Conservation (phyloP, 2,329 filamentous ascomycete species). For the Boeremia exigua region DNA sequence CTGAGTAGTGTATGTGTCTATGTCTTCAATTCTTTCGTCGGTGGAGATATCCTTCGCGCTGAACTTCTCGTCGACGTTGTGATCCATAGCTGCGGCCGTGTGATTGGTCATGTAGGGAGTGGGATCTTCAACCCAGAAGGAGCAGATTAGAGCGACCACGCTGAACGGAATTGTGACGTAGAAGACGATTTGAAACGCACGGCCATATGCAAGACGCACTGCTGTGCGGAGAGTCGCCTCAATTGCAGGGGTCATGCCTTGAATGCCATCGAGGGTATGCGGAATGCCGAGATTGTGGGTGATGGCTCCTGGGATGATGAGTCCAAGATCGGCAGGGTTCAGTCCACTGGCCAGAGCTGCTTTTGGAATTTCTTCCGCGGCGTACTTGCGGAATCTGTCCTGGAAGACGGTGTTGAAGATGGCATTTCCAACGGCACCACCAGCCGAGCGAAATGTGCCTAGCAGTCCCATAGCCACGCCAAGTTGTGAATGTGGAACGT, state of each 20-base stretch:
- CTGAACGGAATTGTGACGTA: conserved; percentile 1
- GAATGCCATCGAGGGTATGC: background rate
- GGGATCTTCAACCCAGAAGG: conserved; percentile 2
- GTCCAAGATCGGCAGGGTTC: background rate
- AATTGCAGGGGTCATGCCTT: conserved; percentile 1
- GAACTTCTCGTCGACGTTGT: background rate
- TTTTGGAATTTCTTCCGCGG: background rate
- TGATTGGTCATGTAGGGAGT: conserved; percentile 2
- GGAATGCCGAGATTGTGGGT: conserved; percentile 2
- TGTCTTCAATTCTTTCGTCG: background rate
- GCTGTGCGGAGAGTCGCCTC: background rate
- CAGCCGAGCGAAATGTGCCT: conserved; percentile 4
- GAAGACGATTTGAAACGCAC: conserved; percentile 2
- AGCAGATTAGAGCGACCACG: conserved; percentile 4
- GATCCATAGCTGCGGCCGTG: background rate
- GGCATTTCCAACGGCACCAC: conserved; percentile 1
- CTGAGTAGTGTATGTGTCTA: background rate
- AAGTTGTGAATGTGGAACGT: conserved; percentile 4
- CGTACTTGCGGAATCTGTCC: conserved; percentile 2
- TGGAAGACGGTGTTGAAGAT: conserved; percentile 1
- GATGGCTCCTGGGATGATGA: conserved; percentile 2
- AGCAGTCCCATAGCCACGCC: conserved; percentile 3
- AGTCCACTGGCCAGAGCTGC: conserved; percentile 2
- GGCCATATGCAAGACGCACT: conserved; percentile 2
- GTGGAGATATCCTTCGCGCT: background rate